phyloP scores from a whole-genome alignment of 2,329 filamentous ascomycete species.

The Fusarium sp. region DNA sequence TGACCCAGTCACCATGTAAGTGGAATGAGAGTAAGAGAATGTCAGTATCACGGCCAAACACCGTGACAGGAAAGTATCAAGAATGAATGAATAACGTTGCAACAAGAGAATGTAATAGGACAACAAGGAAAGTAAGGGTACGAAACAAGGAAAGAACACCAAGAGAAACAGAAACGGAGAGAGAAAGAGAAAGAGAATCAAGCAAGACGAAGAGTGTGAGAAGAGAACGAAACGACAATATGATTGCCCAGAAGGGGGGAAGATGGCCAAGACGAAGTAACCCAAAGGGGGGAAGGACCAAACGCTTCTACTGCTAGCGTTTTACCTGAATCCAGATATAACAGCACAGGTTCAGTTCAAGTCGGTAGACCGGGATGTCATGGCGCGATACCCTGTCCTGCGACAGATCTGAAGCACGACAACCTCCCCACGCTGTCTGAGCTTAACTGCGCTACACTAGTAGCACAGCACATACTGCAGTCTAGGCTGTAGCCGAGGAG shows the following conservation, averaged over 20 bases:
- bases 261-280: constrained; percentile 1
- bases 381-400: constrained; percentile 54
- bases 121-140: constrained; percentile 1
- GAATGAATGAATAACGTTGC: constrained; percentile 26
- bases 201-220: constrained; percentile 31
- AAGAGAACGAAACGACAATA: constrained; percentile 41
- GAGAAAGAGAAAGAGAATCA: constrained; percentile 29
- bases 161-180: constrained; percentile 34
- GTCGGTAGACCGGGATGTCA: constrained; percentile 35
- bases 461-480: not conserved
- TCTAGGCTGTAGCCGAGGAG: not conserved
- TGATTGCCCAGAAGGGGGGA: constrained; percentile 17
- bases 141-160: constrained; percentile 35
- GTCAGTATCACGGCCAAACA: constrained; percentile 18
- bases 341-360: constrained; percentile 31
- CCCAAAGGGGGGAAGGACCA: constrained; percentile 31
- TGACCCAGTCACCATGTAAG: constrained; percentile 42
- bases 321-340: constrained; percentile 42
- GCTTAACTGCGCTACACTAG: constrained; percentile 29
- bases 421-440: constrained; percentile 43
- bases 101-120: constrained; percentile 20
- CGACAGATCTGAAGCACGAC: constrained; percentile 61
- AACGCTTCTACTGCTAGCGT: constrained; percentile 36
- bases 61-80: constrained; percentile 26
- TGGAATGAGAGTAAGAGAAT: constrained; percentile 22